Base-by-base conservation (phyloP, 1,284 basidiomycete species). In the Heliocybe sulcata region DNA sequence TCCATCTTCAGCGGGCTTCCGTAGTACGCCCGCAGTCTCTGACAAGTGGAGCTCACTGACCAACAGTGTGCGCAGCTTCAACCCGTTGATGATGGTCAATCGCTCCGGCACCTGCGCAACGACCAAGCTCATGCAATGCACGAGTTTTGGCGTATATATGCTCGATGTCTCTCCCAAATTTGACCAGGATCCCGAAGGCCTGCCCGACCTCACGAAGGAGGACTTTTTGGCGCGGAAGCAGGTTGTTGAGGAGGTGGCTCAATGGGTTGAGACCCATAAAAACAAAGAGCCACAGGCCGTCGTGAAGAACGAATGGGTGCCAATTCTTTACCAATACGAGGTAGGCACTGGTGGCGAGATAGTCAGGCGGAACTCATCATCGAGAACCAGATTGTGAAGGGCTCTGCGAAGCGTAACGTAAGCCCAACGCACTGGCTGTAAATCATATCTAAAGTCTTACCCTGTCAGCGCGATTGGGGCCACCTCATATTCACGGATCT, bases 401-500 rank as follows among this genome's bases (percentile, higher is more conserved):
- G 55, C 4, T 63, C 64, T 0, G 62, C 63, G 11, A 66, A 66
- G 56, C 59, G 60, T 3, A 52, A 59, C 51, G 64, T 58, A 52
- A 27, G 59, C 59, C 11, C 8, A 22, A 10, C 25, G 38, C 19
- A 9, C 20, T 19, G 27, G 20, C 11, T 26, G 25, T n/a, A 14
- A 31, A 12, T 31, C 4, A 31, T 12, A 31, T 6, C 29, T 31
- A 12, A 31, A 31, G 4, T 1, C 2, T 12, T 11, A 27, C 22
- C 26, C 16, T 35, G n/a, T 20, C 16, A 70, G 67, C 59, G 64
- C 33, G 68, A 70, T 55, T 67, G 67, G 64, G 69, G 67, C 1
- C 63, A 70, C 60, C 56, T 70, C 2, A 53, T 69, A 3, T 69
- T 69, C 59, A 65, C 61, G 1, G 64, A 69, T 35, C 20, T 58